Base-by-base conservation (phyloP, 495 filamentous ascomycete species). In the Paragyromitra xinjiangensis region DNA sequence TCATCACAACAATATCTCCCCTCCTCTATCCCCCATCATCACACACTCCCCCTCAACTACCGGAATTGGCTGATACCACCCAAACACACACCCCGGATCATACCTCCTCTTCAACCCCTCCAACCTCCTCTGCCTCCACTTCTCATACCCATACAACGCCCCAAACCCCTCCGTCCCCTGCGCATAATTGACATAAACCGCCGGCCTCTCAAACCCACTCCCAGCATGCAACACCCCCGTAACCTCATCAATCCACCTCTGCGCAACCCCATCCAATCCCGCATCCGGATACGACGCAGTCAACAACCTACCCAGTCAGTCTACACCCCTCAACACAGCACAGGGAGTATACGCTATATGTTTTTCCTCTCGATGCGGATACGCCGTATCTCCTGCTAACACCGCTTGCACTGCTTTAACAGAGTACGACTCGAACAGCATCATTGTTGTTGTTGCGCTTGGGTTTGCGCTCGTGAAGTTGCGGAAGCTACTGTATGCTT, bases 141-240 rank as follows among this genome's bases (percentile, higher is more conserved):
- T 58, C 39, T 86, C 86, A 80, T 84, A 86, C 24, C 87, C 86
- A 75, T 89, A 89, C 59, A 85, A 44, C 0, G 79, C 75, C 58
- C 85, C 75, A 0, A 82, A 55, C 6, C 67, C 75, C 79, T 89
- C 87, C 6, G 84, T 72, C 0, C 84, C 85, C 16, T 74, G 61
- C 6, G 86, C 86, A 78, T 88, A 88, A 69, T 88, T 88, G 42
- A 71, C 2, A 9, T 72, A 73, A 14, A 76, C 73, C 22, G 16
- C 11, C 2, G 56, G 34, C 19, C 11, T 64, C 4, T 48, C 29
- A 12, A 56, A 64, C n/a, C 58, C 73, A 6, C 72, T 39, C 3
- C 26, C 29, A 0, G 44, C 44, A 55, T 70, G 37, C 22, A 75
- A 19, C 1, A n/a, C n/a, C 1, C n/a, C 34, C 6, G 24, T 42